A percentile compares a stretch with the other conserved stretches of the same genome.
These are phyloP conservation scores for Aureoboletus auriporus DNA, from an alignment of 768 basidiomycete species.

Conservation along the genomic window DNA sequence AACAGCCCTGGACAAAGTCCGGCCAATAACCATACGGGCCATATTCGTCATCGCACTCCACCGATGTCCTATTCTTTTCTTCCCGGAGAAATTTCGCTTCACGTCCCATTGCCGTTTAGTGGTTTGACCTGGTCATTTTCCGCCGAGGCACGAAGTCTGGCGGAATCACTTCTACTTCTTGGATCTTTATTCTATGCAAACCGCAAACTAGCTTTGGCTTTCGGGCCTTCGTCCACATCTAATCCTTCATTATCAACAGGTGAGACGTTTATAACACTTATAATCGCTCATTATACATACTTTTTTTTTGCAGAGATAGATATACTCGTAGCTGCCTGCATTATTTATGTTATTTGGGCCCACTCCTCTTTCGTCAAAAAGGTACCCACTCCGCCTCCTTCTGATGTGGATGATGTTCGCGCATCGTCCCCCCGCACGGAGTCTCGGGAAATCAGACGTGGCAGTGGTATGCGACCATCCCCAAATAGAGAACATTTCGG, in stretches of 20 bases:
- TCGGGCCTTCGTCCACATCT: constrained; percentile 13
- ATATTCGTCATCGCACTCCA: constrained; percentile 37
- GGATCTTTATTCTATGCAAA: constrained; percentile 56
- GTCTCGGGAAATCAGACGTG: constrained; percentile 43
- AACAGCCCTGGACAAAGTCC: constrained; percentile 33
- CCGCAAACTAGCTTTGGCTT: constrained; percentile 29
- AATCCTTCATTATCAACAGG: constrained; percentile 51
- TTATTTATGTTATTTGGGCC: constrained; percentile 59
- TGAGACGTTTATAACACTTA: constrained; percentile 23
- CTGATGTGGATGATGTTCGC: constrained; percentile 18
- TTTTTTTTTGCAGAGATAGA: constrained; percentile 47
- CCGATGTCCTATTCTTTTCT: constrained; percentile 35
- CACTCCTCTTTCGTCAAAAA: constrained; percentile 45
- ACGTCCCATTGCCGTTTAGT: constrained; percentile 41
- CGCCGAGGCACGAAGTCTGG: constrained; percentile 59
- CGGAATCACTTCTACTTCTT: constrained; percentile 64
- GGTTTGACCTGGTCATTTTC: constrained; percentile 41
- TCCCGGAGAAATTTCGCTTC: constrained; percentile 45
- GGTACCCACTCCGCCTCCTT: constrained; percentile 8
- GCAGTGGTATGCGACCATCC: constrained; percentile 19
- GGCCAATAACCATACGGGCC: constrained; percentile 38
- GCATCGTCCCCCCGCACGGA: constrained; percentile 45
- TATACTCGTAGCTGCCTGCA: constrained; percentile 48
- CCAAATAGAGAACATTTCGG: constrained; percentile 52
- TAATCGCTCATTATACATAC: not conserved